Base-by-base conservation (phyloP, 257 asterid genomes). In the Scutellaria barbata region DNA sequence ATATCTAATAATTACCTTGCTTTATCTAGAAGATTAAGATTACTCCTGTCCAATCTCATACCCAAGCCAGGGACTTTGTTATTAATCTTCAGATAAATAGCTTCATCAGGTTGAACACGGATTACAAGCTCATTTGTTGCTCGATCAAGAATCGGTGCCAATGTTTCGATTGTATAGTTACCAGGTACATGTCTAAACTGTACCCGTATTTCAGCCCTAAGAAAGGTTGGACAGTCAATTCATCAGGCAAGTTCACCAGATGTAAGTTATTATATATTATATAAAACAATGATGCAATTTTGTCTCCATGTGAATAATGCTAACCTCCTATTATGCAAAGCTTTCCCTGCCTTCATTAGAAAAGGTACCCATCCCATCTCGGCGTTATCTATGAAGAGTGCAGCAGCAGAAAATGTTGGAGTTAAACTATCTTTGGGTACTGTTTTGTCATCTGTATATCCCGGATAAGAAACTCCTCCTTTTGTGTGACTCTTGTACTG, bases 341-440 rank as follows among this genome's bases (percentile, higher is more conserved):
- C 98, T 84, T 94, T 94, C 76, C 98, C 98, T 8, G 98, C 97
- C 83, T 94, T 94, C 98, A 94, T 94, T 48, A 94, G 83, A 69
- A 94, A 94, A 13, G 98, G 98, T 55, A 94, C 40, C 98, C 98
- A 41, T 94, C 98, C 98, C 98, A 94, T 84, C 98, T 88, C 1
- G n/a, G 96, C 85, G 39, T 90, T 94, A 75, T 90, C 90, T 46
- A 94, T 91, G 83, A 94, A 89, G 75, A 94, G 92, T 35, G 98
- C 96, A 69, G 97, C 98, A 4, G 98, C 98, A 70, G 98, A 97
- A 81, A 94, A 94, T 47, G 98, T 94, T 2, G 98, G 96, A 66
- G 98, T 94, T 73, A 87, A 73, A 79, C 98, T 94, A 79, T 81
- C 89, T 22, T 94, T 85, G 2, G 96, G 96, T 46, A 94, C 98